Conservation (phyloP, 805 yeast species). For the Jamesozyma spencerorum region DNA sequence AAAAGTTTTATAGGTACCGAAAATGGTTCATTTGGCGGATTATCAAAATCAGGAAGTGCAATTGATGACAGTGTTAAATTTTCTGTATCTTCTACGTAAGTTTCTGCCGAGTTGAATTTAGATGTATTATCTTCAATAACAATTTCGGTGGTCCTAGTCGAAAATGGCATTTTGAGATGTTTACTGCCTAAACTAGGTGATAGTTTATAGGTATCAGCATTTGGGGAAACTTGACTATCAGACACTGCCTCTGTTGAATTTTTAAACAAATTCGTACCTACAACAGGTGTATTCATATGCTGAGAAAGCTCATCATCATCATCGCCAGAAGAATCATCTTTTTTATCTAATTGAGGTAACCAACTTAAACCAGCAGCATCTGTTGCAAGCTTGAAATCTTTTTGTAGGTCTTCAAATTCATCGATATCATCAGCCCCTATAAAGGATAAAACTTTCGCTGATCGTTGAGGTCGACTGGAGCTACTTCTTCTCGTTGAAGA, state of each 20-base stretch:
- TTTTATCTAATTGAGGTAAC: constrained; percentile 20
- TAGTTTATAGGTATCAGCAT: too few relatives aligned
- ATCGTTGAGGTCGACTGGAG: constrained; percentile 12
- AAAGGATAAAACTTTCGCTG: constrained; percentile 24
- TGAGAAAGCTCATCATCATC: constrained; percentile 2
- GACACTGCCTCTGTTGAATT: too few relatives aligned
- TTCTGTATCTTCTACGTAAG: constrained; percentile 1
- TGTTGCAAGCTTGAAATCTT: constrained; percentile 21
- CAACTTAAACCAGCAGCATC: constrained; percentile 23
- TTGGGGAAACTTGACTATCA: too few relatives aligned
- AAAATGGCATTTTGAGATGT: too few relatives aligned
- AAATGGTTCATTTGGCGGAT: constrained; percentile 7
- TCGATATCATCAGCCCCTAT: constrained; percentile 27
- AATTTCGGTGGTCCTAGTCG: too few relatives aligned
- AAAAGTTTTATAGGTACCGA: constrained; percentile 23
- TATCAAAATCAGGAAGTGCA: constrained; percentile 20
- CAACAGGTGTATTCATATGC: too few relatives aligned
- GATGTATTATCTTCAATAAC: too few relatives aligned
- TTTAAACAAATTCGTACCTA: too few relatives aligned
- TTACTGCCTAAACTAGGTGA: too few relatives aligned
- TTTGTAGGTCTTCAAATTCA: constrained; percentile 27
- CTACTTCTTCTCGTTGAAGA: constrained; percentile 9
- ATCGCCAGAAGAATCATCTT: constrained; percentile 3
- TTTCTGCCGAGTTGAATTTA: background rate
- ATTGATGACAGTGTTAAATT: constrained; percentile 4